Base-by-base conservation (phyloP, 1,284 basidiomycete genomes). In the Ustilago cynodontis region DNA sequence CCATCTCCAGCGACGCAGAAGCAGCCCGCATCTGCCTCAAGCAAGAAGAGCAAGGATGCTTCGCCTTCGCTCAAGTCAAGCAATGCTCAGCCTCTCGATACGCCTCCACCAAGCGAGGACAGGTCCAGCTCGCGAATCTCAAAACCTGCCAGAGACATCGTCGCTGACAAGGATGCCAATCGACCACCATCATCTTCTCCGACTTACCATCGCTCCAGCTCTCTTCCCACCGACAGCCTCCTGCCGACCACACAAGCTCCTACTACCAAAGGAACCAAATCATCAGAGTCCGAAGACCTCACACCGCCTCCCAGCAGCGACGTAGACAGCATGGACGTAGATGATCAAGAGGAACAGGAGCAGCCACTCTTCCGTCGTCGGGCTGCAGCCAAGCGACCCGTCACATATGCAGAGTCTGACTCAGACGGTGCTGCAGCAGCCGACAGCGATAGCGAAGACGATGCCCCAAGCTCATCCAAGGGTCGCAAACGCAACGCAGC, bases 331-430 rank as follows among this genome's bases (percentile, higher is more conserved):
- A 72, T 75, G 71, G 71, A 75, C 39, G 43, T 72, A 24, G 72
- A 76, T 57, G 67, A 75, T 11, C 70, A 78, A 9, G 72, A 78
- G 20, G 67, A 71, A 10, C 41, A 41, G 22, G 68, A 76, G 29
- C 64, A 71, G 45, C 73, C 73, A 8, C 68, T 76, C 49, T 71
- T 76, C 43, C 73, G 73, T 51, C 73, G 73, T 33, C 68, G 73
- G 18, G 73, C 68, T 26, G 72, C 57, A 10, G 57, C 72, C 51
- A 81, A 80, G 59, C 60, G 78, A 18, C 55, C 70, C 35, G 64
- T 78, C 45, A 78, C 69, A 2, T 80, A 81, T 47, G 74, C 70
- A 22, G 78, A 81, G 49, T 81, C 80, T 18, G 80, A 81, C 29
- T 77, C 77, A 5, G 80, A 81, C 3, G 71, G 65, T 35, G 61